Base-by-base conservation (phyloP, 371 early-diverging fungal species). In the Entomophthora muscae region DNA sequence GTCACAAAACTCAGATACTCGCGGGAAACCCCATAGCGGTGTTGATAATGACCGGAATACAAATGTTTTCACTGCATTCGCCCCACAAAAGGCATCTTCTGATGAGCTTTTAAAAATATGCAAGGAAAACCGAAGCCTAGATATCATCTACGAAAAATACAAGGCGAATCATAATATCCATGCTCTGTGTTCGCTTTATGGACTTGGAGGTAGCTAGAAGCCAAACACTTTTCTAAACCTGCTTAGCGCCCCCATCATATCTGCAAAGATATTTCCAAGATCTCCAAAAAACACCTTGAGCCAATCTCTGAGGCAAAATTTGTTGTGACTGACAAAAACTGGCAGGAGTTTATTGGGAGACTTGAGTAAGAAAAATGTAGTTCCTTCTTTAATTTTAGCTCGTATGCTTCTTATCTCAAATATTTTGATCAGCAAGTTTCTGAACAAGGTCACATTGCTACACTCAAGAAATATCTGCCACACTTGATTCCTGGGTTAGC, bases 161-260 rank as follows among this genome's bases (percentile, higher is more conserved):
- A 30, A 53, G 28, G 65, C 65, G 2, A 65, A 65, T 32, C 65
- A 65, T 53, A 24, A 52, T 22, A 54, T 60, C 3, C 65, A 65
- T 32, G 53, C 24, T 27, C 24, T 65, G n/a, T 65, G 52, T 53
- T 58, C 65, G 1, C 28, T 65, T 10, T 65, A 65, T 42, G 23
- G 12, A 2, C 10, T 59, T 3, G 65, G 65, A 60, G 65, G 59
- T 60, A 59, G 24, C 32, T 28, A 12, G 1, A 24, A n/a, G n/a
- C n/a, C 26, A 26, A 7, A 1, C 27, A 2, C 51, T 13, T 1
- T 22, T 17, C 27, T 32, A 26, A 63, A 17, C 2, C 7, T 63
- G 12, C 23, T 63, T 31, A 63, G 63, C 63, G 1, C 10, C 42
- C 31, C 30, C 64, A 27, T 26, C 22, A 1, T 26, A 53, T 17